Conservation (phyloP, 345 rosid species). For the Populus nigra region DNA sequence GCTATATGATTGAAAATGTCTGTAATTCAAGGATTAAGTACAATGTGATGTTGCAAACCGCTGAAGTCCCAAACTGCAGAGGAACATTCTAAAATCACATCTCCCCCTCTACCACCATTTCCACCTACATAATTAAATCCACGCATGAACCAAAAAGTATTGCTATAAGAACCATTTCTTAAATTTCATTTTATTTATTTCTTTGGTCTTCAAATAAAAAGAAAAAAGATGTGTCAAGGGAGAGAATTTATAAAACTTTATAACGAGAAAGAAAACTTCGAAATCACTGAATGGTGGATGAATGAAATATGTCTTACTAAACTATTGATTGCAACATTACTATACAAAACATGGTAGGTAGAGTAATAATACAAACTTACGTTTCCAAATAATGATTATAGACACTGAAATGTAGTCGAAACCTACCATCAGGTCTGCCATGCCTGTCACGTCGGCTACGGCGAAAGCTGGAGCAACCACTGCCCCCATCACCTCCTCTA, state of each 20-base stretch:
- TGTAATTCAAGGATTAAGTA: constrained; percentile 35
- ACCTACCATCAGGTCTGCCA: constrained; percentile 59
- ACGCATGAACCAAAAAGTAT: constrained; percentile 7
- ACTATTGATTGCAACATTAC: background rate
- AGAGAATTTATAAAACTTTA: background rate
- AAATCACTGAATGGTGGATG: background rate
- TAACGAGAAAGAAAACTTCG: background rate
- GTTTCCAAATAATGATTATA: background rate
- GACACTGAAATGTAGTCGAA: background rate
- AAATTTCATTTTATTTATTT: background rate
- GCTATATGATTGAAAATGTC: background rate
- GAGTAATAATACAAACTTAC: background rate
- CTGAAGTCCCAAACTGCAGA: constrained; percentile 85
- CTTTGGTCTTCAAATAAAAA: background rate
- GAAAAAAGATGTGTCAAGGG: background rate
- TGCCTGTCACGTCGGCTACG: constrained; percentile 47
- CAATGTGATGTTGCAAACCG: constrained; percentile 79
- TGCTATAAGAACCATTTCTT: background rate
- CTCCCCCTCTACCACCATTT: constrained; percentile 95
- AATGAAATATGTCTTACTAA: background rate
- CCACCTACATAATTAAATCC: constrained; percentile 57
- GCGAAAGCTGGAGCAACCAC: constrained; percentile 51
- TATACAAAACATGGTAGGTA: background rate
- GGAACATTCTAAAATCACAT: constrained; percentile 85
- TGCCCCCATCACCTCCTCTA: constrained; percentile 73